Percentiles rank a stretch among this genome's conserved stretches.
Conservation (phyloP, 2,329 filamentous ascomycete genomes). For the Fusarium decemcellulare region DNA sequence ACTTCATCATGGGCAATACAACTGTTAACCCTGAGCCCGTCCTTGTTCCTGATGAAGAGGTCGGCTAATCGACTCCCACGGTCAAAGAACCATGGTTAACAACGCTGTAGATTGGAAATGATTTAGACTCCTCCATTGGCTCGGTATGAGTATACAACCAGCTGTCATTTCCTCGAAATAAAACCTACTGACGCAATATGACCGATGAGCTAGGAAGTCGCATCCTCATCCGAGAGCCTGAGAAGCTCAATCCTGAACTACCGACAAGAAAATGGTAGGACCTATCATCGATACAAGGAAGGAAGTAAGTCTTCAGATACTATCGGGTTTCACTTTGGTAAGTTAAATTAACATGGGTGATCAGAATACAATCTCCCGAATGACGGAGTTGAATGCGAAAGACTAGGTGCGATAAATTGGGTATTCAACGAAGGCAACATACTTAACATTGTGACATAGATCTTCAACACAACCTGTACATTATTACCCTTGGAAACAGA, state of each 20-base stretch:
- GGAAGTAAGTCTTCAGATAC: conserved; percentile 12
- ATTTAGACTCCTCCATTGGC: conserved; percentile 5
- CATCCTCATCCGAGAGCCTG: conserved; percentile 30
- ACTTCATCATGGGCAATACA: conserved; percentile 5
- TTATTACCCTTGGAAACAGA: conserved; percentile 29
- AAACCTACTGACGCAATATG: neutral
- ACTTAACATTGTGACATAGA: conserved; percentile 9
- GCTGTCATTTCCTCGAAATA: fast-evolving
- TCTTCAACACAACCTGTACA: conserved; percentile 36
- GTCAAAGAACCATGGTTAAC: neutral
- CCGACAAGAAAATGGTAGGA: conserved; percentile 33
- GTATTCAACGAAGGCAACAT: too few species aligned
- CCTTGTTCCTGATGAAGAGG: conserved; percentile 26
- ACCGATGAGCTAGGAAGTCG: neutral
- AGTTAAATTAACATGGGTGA: neutral
- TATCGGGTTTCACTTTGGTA: too few species aligned
- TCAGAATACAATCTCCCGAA: conserved; percentile 37
- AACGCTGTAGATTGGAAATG: neutral
- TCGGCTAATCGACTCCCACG: neutral
- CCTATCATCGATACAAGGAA: conserved; percentile 37
- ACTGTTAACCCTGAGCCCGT: conserved; percentile 1
- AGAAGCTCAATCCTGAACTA: conserved; percentile 37
- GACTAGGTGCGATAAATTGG: conserved; percentile 1
- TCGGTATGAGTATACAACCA: neutral
- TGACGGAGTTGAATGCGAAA: conserved; percentile 30